Percentiles rank a stretch among this genome's conserved stretches.
These are phyloP conservation scores for Pseudogymnoascus sp. DNA, from an alignment of 2,329 filamentous ascomycete species.

Conservation along the genomic window DNA sequence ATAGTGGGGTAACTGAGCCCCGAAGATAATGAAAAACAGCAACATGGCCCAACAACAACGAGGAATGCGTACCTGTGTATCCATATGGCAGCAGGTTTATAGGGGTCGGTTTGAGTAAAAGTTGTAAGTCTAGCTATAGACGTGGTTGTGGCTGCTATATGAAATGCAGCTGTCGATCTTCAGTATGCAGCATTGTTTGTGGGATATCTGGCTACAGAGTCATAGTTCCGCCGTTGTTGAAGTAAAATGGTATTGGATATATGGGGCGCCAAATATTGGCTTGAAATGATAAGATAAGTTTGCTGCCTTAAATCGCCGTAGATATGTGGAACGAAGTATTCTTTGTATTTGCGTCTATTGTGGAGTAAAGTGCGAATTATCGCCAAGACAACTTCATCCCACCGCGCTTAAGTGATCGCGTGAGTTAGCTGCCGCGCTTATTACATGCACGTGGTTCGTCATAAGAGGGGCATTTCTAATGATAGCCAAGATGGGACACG, in stretches of 20 bases:
- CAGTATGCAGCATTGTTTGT: constrained; percentile 9
- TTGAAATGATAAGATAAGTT: not conserved
- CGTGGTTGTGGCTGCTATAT: constrained; percentile 1
- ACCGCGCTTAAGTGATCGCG: constrained; percentile 9
- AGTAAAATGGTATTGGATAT: not conserved
- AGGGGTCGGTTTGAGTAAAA: constrained; percentile 3
- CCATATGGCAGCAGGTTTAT: constrained; percentile 1
- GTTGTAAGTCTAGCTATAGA: constrained; percentile 5
- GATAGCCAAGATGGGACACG: not conserved
- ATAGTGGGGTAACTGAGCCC: not conserved
- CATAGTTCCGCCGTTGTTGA: constrained; percentile 1
- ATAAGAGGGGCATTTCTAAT: not conserved
- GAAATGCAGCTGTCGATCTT: constrained; percentile 8
- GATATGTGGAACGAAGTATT: not conserved
- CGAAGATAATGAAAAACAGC: not conserved
- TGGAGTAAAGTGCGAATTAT: constrained; percentile 9
- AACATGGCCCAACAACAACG: not conserved
- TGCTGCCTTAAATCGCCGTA: not conserved
- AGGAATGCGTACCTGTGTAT: not conserved
- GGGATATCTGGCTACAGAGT: constrained; percentile 5
- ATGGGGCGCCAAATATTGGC: not conserved
- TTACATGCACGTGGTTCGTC: constrained; percentile 2
- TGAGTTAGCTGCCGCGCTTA: constrained; percentile 7
- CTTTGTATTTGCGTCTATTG: constrained; percentile 7
- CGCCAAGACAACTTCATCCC: constrained; percentile 10